A percentile compares a stretch with the other conserved stretches of the same genome.
These are phyloP conservation scores for Phellopilus nigrolimitatus DNA, from an alignment of 1,284 basidiomycete species.

Conservation along the genomic window DNA sequence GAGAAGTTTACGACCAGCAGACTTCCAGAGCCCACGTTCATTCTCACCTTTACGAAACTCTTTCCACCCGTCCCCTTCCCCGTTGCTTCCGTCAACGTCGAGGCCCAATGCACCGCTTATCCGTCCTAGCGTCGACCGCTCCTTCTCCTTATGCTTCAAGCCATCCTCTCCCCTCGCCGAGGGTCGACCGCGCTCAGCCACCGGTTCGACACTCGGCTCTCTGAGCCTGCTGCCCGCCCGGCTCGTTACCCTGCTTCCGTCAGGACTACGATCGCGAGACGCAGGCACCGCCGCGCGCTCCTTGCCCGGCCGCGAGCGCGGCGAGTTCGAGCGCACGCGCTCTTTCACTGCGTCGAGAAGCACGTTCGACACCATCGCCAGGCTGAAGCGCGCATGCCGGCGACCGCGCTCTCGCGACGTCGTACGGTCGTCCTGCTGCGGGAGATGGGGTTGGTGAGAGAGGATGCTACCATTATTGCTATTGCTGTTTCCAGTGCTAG, in stretches of 20 bases:
- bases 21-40: background rate
- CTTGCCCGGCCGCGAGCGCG: conserved; percentile 20
- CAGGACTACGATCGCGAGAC: conserved; percentile 16
- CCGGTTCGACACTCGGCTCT: conserved; percentile 6
- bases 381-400: conserved; percentile 35
- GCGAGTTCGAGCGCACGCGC: conserved; percentile 39
- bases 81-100: conserved; percentile 35
- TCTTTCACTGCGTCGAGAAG: conserved; percentile 38
- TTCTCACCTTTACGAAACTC: conserved; percentile 87
- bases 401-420: conserved; percentile 27
- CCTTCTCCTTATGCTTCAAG: conserved; percentile 17
- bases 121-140: conserved; percentile 12
- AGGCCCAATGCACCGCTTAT: conserved; percentile 18
- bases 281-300: conserved; percentile 8
- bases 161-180: conserved; percentile 7
- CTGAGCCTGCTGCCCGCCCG: conserved; percentile 17
- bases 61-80: conserved; percentile 67
- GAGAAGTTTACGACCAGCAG: background rate
- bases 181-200: conserved; percentile 10
- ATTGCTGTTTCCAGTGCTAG: background rate
- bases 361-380: conserved; percentile 33
- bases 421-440: conserved; percentile 15
- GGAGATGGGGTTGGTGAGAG: background rate
- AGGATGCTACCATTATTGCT: conserved; percentile 6
- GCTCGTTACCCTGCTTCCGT: conserved; percentile 13